Percentiles rank a stretch among this genome's conserved stretches.
phyloP scores from a whole-genome alignment of 2,329 filamentous ascomycete genomes.

The Exserohilum turcica region DNA sequence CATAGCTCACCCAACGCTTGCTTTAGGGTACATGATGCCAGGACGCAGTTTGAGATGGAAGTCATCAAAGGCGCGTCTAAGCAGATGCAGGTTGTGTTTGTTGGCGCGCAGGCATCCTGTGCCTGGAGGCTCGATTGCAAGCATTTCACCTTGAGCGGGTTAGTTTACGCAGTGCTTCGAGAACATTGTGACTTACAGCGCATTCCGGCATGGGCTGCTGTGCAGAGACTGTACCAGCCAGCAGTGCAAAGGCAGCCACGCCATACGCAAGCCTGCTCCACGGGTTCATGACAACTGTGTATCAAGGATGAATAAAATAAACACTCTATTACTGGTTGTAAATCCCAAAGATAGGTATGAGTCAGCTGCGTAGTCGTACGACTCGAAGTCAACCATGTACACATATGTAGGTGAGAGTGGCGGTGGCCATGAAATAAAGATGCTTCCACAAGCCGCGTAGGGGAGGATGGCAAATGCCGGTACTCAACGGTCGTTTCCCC shows the following conservation, averaged over 20 bases:
- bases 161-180: background rate
- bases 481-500: too few species aligned
- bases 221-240: background rate
- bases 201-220: slow-evolving; percentile 8
- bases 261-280: background rate
- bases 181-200: slow-evolving; percentile 2
- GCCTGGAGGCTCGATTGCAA: slow-evolving; percentile 1
- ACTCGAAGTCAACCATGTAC: too few species aligned
- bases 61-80: slow-evolving; percentile 1
- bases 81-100: slow-evolving; percentile 18
- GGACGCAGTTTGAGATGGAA: slow-evolving; percentile 14
- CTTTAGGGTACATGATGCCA: slow-evolving; percentile 13
- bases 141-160: slow-evolving; percentile 1
- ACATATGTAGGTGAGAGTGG: too few species aligned
- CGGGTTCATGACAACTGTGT: background rate
- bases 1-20: slow-evolving; percentile 15
- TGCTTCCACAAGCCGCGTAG: too few species aligned
- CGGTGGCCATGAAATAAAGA: too few species aligned
- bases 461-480: too few species aligned
- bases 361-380: background rate
- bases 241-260: background rate
- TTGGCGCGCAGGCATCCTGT: slow-evolving; percentile 7
- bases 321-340: background rate
- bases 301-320: background rate
- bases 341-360: background rate